These are phyloP conservation scores for Lantana camara DNA, from an alignment of 257 asterid genomes.

Conservation along the genomic window DNA sequence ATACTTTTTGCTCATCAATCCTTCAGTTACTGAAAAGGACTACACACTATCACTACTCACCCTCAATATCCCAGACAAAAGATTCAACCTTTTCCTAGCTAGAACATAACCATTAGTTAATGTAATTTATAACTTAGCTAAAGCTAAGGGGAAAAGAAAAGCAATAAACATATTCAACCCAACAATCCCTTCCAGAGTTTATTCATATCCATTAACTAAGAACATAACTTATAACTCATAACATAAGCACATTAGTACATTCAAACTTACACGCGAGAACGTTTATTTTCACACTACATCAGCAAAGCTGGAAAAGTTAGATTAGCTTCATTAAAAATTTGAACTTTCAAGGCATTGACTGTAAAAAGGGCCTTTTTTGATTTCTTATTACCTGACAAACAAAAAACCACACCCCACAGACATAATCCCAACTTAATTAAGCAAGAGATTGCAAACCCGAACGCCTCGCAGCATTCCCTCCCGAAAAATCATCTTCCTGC, in stretches of 20 bases:
- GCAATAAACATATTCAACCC: not conserved
- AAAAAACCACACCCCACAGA: conserved; percentile 20
- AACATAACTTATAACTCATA: too few species aligned
- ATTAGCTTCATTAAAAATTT: not conserved
- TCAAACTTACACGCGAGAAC: not conserved
- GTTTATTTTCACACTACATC: not conserved
- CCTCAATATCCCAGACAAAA: not conserved
- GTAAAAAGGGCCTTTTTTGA: conserved; percentile 63
- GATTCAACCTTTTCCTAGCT: not conserved
- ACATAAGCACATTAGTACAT: not conserved
- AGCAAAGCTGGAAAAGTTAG: not conserved
- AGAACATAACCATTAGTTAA: not conserved
- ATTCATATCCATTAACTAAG: not conserved
- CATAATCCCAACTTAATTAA: not conserved
- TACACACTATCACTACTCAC: conserved; percentile 5
- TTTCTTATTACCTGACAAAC: conserved; percentile 65
- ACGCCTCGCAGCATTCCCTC: conserved; percentile 40
- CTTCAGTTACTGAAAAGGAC: not conserved
- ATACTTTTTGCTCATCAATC: not conserved
- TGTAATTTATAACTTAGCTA: too few species aligned
- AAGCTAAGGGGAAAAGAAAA: not conserved
- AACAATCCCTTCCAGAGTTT: not conserved
- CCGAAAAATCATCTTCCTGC: conserved; percentile 79
- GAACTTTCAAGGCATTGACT: not conserved
- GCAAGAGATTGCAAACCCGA: conserved; percentile 49